Evolutionary conservation across 1,139 yeast species (phyloP).

Genomic region (Wickerhamomyces sp.): DNA sequence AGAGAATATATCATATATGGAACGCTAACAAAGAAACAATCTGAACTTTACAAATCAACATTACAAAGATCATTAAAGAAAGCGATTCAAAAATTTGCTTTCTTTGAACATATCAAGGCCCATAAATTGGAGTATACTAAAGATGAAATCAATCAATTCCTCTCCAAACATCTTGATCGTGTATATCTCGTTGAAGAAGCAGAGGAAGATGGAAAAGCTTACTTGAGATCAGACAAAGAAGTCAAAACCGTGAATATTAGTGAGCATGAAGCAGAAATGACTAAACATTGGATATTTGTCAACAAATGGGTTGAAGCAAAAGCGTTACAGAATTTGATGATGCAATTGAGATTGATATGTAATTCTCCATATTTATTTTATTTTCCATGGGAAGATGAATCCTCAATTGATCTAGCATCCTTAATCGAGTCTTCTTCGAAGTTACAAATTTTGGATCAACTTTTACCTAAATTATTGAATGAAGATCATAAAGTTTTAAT

Average conservation of each 20-base stretch:
- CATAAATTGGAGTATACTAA: conserved; percentile 28
- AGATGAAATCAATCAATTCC: conserved; percentile 37
- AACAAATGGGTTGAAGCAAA: conserved; percentile 35
- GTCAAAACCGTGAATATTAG: neutral
- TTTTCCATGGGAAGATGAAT: conserved; percentile 60
- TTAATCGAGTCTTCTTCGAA: conserved; percentile 60
- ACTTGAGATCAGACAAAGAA: conserved; percentile 7
- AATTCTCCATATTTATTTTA: conserved; percentile 81
- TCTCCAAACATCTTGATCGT: conserved; percentile 32
- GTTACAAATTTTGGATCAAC: conserved; percentile 60
- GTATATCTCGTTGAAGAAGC: conserved; percentile 23
- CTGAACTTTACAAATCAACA: conserved; percentile 56
- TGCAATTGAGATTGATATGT: conserved; percentile 82
- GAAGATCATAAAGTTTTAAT: conserved; percentile 65
- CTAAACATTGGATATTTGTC: conserved; percentile 22
- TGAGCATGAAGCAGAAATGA: neutral
- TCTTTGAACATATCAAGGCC: conserved; percentile 41
- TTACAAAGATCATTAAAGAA: conserved; percentile 41
- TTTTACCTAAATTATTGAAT: conserved; percentile 44
- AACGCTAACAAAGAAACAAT: conserved; percentile 59
- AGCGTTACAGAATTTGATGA: conserved; percentile 58
- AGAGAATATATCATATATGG: conserved; percentile 82
- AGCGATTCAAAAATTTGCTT: conserved; percentile 38
- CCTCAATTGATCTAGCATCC: conserved; percentile 31
- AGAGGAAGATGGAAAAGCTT: conserved; percentile 7